Percentiles rank a stretch among this genome's conserved stretches.
These are phyloP conservation scores for Rhododendron simsii DNA, from an alignment of 148 eudicot species.

Conservation along the genomic window DNA sequence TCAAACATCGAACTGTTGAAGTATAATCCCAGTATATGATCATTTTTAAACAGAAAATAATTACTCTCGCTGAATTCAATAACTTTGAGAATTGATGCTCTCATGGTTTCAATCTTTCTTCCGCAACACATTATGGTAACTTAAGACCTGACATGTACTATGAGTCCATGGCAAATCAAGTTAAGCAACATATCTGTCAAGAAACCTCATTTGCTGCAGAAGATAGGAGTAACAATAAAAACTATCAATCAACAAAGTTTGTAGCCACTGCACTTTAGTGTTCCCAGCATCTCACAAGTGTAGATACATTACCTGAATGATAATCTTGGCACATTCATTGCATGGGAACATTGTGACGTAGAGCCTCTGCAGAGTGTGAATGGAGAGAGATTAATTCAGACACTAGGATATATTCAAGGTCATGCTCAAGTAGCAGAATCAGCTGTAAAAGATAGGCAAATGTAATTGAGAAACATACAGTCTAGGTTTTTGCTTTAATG, in stretches of 20 bases:
- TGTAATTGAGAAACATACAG: background rate
- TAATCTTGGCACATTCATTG: conserved; percentile 92
- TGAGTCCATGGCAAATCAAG: background rate
- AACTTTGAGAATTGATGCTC: background rate
- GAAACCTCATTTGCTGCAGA: background rate
- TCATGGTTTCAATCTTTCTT: background rate
- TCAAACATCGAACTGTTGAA: background rate
- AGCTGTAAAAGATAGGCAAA: background rate
- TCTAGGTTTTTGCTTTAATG: background rate
- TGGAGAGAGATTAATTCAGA: background rate
- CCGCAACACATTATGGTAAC: background rate
- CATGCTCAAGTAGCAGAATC: background rate
- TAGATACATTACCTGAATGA: conserved; percentile 63
- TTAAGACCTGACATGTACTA: background rate
- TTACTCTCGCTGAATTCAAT: background rate
- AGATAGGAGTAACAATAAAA: background rate
- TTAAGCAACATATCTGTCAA: background rate
- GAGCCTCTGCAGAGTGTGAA: conserved; percentile 56
- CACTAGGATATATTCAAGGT: background rate
- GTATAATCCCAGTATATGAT: background rate
- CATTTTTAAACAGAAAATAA: background rate
- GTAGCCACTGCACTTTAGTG: background rate
- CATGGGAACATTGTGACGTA: conserved; percentile 97
- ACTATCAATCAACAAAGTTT: background rate
- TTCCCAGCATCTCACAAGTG: background rate